Evolutionary conservation across 345 rosid genomes (phyloP).

Genomic region (Anacardium occidentale): DNA sequence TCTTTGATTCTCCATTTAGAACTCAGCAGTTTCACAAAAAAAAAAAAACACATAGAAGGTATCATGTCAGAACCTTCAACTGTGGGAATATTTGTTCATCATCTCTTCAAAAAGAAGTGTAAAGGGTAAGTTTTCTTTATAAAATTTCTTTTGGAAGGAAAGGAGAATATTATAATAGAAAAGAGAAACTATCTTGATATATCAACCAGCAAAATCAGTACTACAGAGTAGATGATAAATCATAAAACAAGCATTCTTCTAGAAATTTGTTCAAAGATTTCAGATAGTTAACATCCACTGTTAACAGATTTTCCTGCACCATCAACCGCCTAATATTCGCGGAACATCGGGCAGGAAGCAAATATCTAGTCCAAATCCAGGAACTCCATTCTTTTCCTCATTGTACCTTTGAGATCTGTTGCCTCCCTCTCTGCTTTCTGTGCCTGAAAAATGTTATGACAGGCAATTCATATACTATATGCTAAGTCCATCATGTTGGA

Average conservation of each 20-base stretch:
- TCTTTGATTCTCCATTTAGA: no score
- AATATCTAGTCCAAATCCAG: conserved; percentile 70
- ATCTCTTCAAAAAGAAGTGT: no score
- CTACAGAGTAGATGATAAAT: neutral
- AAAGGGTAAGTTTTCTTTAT: neutral
- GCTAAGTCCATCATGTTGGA: neutral
- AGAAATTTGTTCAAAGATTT: conserved; percentile 16
- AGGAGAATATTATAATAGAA: neutral
- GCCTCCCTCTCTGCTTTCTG: conserved; percentile 95
- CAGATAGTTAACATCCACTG: neutral
- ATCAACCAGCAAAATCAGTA: neutral
- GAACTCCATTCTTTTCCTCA: conserved; percentile 99
- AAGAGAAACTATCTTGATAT: neutral
- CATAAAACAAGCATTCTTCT: neutral
- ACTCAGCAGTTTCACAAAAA: no score
- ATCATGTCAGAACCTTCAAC: no score
- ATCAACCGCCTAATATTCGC: conserved; percentile 45
- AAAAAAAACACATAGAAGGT: no score
- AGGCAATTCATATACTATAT: no score
- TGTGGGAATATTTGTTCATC: no score
- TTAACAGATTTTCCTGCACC: conserved; percentile 15
- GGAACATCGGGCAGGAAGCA: conserved; percentile 23
- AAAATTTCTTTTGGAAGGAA: neutral
- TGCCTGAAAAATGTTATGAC: conserved; percentile 45
- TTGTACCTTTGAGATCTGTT: conserved; percentile 80